Base-by-base conservation (phyloP, 2,329 filamentous ascomycete genomes). In the Aspergillus quadrilineatus region DNA sequence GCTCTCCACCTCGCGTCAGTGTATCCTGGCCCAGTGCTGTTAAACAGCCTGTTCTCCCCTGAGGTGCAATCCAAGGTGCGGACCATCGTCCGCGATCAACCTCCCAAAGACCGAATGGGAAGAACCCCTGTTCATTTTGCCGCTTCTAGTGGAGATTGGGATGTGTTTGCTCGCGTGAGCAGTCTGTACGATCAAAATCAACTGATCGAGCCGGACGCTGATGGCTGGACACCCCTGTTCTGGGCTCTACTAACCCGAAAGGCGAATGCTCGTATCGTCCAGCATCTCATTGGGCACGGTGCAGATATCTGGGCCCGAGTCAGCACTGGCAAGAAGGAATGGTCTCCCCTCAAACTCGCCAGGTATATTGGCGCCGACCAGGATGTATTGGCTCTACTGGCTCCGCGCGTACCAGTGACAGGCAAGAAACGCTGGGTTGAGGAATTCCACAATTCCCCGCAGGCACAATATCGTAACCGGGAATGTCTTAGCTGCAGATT, bases 171-270 rank as follows among this genome's bases (percentile, higher is more conserved):
- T 3, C 34, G 17, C 6, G 32, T 49, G 15, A 29, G 32, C 32
- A 9, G 6, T 1, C n/a, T 47, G 5, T 47, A 47, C 8, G 44
- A 34, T 5, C 6, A 9, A n/a, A 39, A n/a, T 3, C 12, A 39
- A n/a, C 9, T 37, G 8, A 49, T 12, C 7, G 17, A 37, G 46
- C 46, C 46, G 2, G 46, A 49, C 17, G 6, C 22, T n/a, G 46
- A 49, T 29, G 46, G 46, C 46, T 49, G 46, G 46, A 49, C 46
- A 7, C 46, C 46, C 3, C 32, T 49, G 4, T 49, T 37, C 46
- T 49, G 46, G 46, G 46, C 46, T 4, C 6, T 47, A n/a, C 28
- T 32, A 3, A 32, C 6, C 10, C 44, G 12, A 8, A n/a, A 47
- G 14, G n/a, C 44, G 4, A 47, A n/a, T 9, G 46, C 32, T 10